These are phyloP conservation scores for Pisolithus sp. DNA, from an alignment of 768 basidiomycete genomes.

Conservation along the genomic window DNA sequence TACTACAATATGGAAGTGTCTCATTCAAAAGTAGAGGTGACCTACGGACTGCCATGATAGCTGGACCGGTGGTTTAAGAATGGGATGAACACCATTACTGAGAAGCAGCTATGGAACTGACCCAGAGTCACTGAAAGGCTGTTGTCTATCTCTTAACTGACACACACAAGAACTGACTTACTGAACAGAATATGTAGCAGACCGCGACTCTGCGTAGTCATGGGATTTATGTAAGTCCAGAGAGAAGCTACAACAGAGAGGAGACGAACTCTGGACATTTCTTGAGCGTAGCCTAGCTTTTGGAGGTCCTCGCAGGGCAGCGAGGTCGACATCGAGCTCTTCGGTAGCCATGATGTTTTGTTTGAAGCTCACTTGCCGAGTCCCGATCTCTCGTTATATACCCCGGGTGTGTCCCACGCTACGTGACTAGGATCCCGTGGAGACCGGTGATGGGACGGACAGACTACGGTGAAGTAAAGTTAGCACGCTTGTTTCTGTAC, in stretches of 20 bases:
- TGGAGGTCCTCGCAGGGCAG: conserved; percentile 34
- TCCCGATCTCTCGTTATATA: background rate
- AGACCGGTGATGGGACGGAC: too few relatives aligned
- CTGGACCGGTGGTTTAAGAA: conserved; percentile 23
- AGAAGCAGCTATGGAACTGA: conserved; percentile 14
- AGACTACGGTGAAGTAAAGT: too few relatives aligned
- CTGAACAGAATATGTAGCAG: conserved; percentile 50
- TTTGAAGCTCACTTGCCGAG: background rate
- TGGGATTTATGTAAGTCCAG: background rate
- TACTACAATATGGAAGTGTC: conserved; percentile 1
- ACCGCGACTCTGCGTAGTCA: conserved; percentile 37
- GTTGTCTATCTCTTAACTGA: too few relatives aligned
- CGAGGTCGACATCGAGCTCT: conserved; percentile 17
- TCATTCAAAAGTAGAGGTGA: conserved; percentile 4
- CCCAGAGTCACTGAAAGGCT: conserved; percentile 41
- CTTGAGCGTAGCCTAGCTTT: conserved; percentile 50
- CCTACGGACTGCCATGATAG: conserved; percentile 59
- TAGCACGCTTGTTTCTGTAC: too few relatives aligned
- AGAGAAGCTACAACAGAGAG: background rate
- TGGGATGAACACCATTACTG: background rate
- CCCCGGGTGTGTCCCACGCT: background rate
- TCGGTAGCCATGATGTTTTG: conserved; percentile 8
- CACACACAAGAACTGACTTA: conserved; percentile 19
- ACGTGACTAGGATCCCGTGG: too few relatives aligned
- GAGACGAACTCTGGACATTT: conserved; percentile 42